Evolutionary conservation across 129 eudicot genomes (phyloP), one percentile per base, ranked within the genome.

Genomic region (Gnaphalium uliginosum): DNA sequence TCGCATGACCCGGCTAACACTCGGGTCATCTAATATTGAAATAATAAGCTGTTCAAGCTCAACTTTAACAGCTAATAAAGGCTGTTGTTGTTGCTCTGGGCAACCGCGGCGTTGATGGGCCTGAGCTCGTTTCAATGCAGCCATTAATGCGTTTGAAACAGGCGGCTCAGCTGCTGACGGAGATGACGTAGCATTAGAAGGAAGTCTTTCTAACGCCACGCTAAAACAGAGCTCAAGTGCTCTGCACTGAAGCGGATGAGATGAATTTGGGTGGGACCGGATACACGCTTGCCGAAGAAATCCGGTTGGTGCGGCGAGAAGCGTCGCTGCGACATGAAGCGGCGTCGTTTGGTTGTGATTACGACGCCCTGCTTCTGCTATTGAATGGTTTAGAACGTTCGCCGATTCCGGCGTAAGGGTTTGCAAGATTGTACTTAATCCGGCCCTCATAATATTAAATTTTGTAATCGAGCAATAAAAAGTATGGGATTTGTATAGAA

Each of bases 301-400:
- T 6, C 93, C 88, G 0, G 98, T 67, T 24, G 97, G 96, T 7
- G 97, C 84, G n/a, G 97, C 75, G 35, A 94, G 81, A 4, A 94
- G 89, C 1, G 96, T 88, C 2, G 97, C 93, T n/a, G 99, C 97
- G 22, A 91, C 99, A 41, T 95, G 99, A 0, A 95, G 86, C 61
- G 99, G 99, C 57, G 99, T 95, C 24, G 97, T 91, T 18, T 95
- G 99, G 72, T 88, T 95, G 89, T 95, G 99, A 69, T 87, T 91
- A 46, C 97, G 84, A 29, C 96, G 87, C 13, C 90, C 84, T 4
- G 99, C 99, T 77, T 89, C 97, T 19, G 96, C 85, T 33, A 95
- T 91, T 0, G 99, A 91, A 19, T 89, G 97, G 79, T 77, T 95
- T 7, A 95, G 61, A 0, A 91, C 89, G 2, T 25, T 78, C 4